phyloP scores from a whole-genome alignment of 129 eudicot species.

The Flaveria brownii region DNA sequence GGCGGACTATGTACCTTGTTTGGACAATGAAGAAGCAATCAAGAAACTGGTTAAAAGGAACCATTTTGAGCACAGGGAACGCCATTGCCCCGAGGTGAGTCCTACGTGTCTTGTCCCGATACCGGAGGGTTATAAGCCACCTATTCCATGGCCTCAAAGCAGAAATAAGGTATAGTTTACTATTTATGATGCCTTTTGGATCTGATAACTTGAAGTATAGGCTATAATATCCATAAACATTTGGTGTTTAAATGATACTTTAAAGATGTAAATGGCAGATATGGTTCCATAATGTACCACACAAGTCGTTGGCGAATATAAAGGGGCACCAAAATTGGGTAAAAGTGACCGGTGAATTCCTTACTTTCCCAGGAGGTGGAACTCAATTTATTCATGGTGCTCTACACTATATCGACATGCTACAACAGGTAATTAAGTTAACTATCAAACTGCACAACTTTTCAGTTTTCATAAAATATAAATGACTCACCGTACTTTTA shows the following conservation, averaged over 20 bases:
- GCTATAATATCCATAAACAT: slow-evolving; percentile 3
- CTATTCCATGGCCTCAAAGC: slow-evolving; percentile 75
- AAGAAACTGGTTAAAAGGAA: slow-evolving; percentile 37
- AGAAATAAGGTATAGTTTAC: slow-evolving; percentile 59
- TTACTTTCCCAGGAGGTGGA: slow-evolving; percentile 74
- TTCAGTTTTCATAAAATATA: not conserved
- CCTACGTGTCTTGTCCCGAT: slow-evolving; percentile 71
- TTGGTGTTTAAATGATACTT: slow-evolving; percentile 22
- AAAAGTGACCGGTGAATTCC: slow-evolving; percentile 44
- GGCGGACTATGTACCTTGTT: slow-evolving; percentile 72
- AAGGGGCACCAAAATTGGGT: slow-evolving; percentile 60
- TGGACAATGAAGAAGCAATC: slow-evolving; percentile 66
- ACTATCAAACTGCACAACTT: not conserved
- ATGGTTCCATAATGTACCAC: slow-evolving; percentile 57
- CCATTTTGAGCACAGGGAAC: slow-evolving; percentile 73
- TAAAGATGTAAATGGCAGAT: slow-evolving; percentile 33
- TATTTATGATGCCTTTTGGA: not conserved
- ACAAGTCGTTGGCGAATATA: slow-evolving; percentile 45
- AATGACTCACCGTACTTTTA: not conserved
- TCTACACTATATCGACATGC: slow-evolving; percentile 65
- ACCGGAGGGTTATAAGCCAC: slow-evolving; percentile 58
- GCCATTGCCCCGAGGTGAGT: slow-evolving; percentile 78
- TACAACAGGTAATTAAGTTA: slow-evolving; percentile 55
- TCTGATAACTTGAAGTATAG: slow-evolving; percentile 13
- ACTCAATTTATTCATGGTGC: slow-evolving; percentile 79